Evolutionary conservation across 176 grass and related monocot genomes (phyloP).

Genomic region (sorghum (Sorghum bicolor)): DNA sequence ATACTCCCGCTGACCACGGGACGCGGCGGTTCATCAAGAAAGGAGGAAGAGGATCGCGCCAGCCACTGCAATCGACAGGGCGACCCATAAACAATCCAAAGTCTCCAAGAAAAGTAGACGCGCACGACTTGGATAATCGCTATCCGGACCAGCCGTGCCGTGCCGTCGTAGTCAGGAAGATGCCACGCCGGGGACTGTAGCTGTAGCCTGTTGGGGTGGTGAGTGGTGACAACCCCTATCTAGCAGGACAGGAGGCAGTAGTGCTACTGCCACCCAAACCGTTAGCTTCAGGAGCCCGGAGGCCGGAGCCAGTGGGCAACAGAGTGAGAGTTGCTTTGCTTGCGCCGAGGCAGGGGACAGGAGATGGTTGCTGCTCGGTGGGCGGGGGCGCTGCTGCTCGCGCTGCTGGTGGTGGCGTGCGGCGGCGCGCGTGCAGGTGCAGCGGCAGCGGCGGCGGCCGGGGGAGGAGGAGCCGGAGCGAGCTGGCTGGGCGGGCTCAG

Average conservation of each 20-base stretch:
- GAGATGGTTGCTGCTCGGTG: neutral
- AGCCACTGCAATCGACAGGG: neutral
- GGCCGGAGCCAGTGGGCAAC: too few species aligned
- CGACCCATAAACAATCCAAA: neutral
- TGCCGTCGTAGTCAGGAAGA: neutral
- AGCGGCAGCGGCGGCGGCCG: too few species aligned
- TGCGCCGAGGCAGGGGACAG: neutral
- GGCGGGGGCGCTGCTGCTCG: neutral
- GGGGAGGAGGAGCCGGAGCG: neutral
- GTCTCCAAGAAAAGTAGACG: neutral
- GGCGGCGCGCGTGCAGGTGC: neutral
- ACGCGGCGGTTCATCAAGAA: too few species aligned
- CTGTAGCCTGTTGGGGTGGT: too few species aligned
- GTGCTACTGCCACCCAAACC: neutral
- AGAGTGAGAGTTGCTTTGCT: neutral
- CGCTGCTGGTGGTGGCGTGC: slow-evolving; percentile 17
- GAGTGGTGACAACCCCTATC: too few species aligned
- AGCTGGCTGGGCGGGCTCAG: slow-evolving; percentile 35
- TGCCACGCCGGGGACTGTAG: neutral
- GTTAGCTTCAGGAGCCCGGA: too few species aligned
- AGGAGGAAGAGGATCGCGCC: neutral
- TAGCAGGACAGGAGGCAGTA: too few species aligned
- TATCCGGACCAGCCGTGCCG: neutral
- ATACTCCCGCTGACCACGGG: too few species aligned
- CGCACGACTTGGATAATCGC: neutral